Evolutionary conservation across 2,329 filamentous ascomycete species (phyloP).

Genomic region (Stachybotrys chlorohalonatus): DNA sequence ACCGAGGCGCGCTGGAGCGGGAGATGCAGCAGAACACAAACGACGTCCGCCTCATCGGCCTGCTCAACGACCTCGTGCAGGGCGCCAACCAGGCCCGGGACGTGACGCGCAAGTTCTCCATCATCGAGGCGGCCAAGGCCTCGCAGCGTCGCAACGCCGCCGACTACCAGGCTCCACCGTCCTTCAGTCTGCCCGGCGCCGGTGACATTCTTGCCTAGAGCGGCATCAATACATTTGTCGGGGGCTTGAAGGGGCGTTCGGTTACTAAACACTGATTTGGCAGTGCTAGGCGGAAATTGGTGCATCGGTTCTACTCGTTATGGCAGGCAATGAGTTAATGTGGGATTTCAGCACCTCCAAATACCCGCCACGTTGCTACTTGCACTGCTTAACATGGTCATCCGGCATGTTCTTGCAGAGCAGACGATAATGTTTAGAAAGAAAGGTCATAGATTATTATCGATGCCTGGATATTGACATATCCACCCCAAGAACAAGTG

Average conservation of each 20-base stretch:
- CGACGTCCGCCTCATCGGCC: conserved; percentile 69
- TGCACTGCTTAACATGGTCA: too few species aligned
- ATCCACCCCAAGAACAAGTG: too few species aligned
- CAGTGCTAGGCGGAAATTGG: too few species aligned
- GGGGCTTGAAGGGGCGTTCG: not conserved
- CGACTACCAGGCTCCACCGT: conserved; percentile 11
- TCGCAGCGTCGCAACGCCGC: conserved; percentile 10
- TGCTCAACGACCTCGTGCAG: conserved; percentile 68
- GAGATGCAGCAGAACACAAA: conserved; percentile 73
- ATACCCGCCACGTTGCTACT: too few species aligned
- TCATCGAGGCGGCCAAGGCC: conserved; percentile 38
- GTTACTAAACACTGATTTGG: not conserved
- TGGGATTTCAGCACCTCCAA: too few species aligned
- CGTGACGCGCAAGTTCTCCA: conserved; percentile 63
- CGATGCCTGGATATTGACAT: too few species aligned
- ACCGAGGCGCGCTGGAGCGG: conserved; percentile 54
- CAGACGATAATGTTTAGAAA: too few species aligned
- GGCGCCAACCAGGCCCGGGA: conserved; percentile 63
- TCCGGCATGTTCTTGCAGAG: too few species aligned
- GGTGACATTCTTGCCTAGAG: conserved; percentile 21
- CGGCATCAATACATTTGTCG: not conserved
- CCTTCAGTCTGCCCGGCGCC: conserved; percentile 15
- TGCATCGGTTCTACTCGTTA: not conserved
- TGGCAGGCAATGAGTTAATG: not conserved
- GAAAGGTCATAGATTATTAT: too few species aligned